Conservation (phyloP, 1,284 basidiomycete species). For the Fistulinella cinereoalba region DNA sequence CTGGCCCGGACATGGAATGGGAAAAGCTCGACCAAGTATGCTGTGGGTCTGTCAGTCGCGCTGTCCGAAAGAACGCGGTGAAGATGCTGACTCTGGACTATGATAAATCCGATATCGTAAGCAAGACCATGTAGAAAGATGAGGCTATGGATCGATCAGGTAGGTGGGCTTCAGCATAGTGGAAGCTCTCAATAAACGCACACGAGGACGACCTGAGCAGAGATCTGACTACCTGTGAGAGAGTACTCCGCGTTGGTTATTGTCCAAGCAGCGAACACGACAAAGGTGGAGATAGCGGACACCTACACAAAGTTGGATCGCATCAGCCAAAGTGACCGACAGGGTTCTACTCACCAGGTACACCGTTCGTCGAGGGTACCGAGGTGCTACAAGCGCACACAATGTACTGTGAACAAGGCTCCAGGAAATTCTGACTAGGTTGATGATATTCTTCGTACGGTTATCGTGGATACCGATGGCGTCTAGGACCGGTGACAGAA, state of each 20-base stretch:
- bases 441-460: background rate
- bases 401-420: background rate
- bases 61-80: background rate
- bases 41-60: too few relatives aligned
- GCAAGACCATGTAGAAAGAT: background rate
- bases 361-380: background rate
- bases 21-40: constrained; percentile 16
- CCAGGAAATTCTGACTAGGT: background rate
- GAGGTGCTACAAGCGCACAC: background rate
- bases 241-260: constrained; percentile 19
- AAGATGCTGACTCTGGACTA: background rate
- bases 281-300: constrained; percentile 14
- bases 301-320: constrained; percentile 5
- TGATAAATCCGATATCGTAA: background rate
- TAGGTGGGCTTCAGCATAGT: background rate
- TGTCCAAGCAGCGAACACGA: constrained; percentile 20
- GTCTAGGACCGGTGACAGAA: background rate
- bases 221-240: constrained; percentile 6
- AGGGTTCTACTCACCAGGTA: background rate
- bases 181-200: constrained; percentile 1
- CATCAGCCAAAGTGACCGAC: background rate
- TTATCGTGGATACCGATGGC: background rate
- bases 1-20: constrained; percentile 10
- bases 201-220: constrained; percentile 2
- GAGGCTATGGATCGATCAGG: constrained; percentile 6